Evolutionary conservation across 257 asterid species (phyloP).

Genomic region (Apocynum venetum): DNA sequence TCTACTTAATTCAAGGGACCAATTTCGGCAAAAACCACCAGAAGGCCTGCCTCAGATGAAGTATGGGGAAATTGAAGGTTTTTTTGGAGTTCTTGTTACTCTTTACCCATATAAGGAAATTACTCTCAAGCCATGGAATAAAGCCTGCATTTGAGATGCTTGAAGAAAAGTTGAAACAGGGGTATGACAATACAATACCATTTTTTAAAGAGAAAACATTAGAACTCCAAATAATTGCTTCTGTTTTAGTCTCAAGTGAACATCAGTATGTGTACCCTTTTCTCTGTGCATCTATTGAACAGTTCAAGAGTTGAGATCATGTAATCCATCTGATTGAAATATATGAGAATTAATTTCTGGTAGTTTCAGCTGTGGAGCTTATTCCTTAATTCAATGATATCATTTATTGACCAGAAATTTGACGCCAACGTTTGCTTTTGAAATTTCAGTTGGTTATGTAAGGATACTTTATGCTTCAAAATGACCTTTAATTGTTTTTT

Average conservation of each 20-base stretch:
- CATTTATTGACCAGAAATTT: background rate
- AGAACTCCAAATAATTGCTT: background rate
- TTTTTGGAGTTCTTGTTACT: conserved; percentile 71
- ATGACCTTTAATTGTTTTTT: background rate
- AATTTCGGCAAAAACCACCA: conserved; percentile 73
- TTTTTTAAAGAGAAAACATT: background rate
- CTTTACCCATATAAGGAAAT: conserved; percentile 65
- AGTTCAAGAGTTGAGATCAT: conserved; percentile 1
- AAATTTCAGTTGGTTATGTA: background rate
- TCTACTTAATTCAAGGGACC: conserved; percentile 71
- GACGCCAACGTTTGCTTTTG: conserved; percentile 2
- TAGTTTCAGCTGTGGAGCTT: background rate
- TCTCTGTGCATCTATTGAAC: background rate
- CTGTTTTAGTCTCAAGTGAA: background rate
- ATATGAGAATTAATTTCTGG: background rate
- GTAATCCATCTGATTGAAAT: background rate
- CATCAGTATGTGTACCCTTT: background rate
- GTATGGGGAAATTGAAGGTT: conserved; percentile 65
- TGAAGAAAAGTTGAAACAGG: conserved; percentile 65
- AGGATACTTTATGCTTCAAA: background rate
- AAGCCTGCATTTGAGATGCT: conserved; percentile 86
- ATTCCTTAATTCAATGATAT: background rate
- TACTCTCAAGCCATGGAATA: conserved; percentile 93
- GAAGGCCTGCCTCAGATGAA: conserved; percentile 46
- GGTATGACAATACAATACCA: conserved; percentile 44